These are phyloP conservation scores for Neonectria hederae DNA, from an alignment of 2,329 filamentous ascomycete species.

Conservation along the genomic window DNA sequence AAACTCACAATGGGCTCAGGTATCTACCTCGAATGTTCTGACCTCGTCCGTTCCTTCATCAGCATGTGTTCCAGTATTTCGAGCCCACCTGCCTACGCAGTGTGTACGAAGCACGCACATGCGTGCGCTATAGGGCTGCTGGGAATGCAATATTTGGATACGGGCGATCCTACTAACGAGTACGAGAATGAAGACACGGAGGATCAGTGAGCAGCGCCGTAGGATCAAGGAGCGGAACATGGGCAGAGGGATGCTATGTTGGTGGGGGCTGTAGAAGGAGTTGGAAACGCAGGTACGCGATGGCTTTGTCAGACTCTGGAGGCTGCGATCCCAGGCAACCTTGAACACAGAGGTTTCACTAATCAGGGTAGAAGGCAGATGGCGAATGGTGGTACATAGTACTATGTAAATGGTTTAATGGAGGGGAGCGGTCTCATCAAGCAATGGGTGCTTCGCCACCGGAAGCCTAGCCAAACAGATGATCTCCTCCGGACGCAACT, in stretches of 20 bases:
- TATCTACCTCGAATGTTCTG: neutral
- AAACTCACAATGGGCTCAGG: neutral
- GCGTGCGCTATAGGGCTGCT: neutral
- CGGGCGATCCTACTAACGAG: neutral
- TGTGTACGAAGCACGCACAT: conserved; percentile 1
- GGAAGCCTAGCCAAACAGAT: conserved; percentile 19
- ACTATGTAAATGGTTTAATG: too few species aligned
- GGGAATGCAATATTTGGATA: conserved; percentile 5
- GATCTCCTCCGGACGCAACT: conserved; percentile 8
- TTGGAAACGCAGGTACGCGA: conserved; percentile 23
- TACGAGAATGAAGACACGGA: neutral
- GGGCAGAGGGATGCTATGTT: neutral
- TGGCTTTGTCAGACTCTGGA: neutral
- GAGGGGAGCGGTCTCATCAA: neutral
- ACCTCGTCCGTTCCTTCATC: neutral
- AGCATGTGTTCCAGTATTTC: conserved; percentile 5
- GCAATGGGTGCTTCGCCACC: conserved; percentile 16
- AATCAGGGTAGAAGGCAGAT: neutral
- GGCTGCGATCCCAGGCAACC: neutral
- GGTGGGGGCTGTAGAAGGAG: conserved; percentile 1
- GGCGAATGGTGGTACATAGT: neutral
- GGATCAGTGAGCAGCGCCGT: neutral
- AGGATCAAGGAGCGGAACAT: neutral
- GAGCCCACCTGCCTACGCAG: neutral
- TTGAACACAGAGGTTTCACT: neutral